phyloP scores from a whole-genome alignment of 805 yeast genomes.

The Nakazawaea ernobii region DNA sequence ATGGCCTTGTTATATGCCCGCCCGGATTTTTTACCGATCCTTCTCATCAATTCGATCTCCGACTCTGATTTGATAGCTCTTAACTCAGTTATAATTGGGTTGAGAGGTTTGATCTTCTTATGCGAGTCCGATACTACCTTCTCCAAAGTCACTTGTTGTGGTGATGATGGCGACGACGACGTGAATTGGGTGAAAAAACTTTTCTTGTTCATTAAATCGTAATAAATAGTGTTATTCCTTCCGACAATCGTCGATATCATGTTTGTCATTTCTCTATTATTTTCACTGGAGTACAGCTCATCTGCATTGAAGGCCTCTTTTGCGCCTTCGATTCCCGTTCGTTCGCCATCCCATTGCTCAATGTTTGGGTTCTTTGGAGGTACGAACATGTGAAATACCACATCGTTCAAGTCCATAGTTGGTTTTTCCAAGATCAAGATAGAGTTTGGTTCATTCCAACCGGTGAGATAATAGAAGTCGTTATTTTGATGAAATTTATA shows the following conservation, averaged over 20 bases:
- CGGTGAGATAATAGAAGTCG: slow-evolving; percentile 80
- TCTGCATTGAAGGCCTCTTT: slow-evolving; percentile 85
- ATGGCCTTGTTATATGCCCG: slow-evolving; percentile 81
- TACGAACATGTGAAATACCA: slow-evolving; percentile 71
- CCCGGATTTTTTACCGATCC: slow-evolving; percentile 78
- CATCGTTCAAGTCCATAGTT: slow-evolving; percentile 42
- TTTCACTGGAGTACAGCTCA: slow-evolving; percentile 47
- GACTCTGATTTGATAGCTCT: slow-evolving; percentile 70
- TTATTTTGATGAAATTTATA: slow-evolving; percentile 91
- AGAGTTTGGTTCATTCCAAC: slow-evolving; percentile 89
- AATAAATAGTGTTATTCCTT: slow-evolving; percentile 46
- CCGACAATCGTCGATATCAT: slow-evolving; percentile 43
- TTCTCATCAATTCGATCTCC: slow-evolving; percentile 75
- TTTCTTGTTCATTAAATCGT: slow-evolving; percentile 33
- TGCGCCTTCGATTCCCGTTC: slow-evolving; percentile 84
- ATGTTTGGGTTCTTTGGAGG: slow-evolving; percentile 72
- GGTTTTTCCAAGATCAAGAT: slow-evolving; percentile 63
- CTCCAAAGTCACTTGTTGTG: slow-evolving; percentile 15
- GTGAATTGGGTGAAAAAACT: slow-evolving; percentile 15
- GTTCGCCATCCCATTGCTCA: slow-evolving; percentile 94
- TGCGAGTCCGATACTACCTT: slow-evolving; percentile 21
- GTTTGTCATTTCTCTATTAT: slow-evolving; percentile 24
- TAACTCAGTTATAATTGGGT: slow-evolving; percentile 36
- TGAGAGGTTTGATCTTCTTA: slow-evolving; percentile 37
- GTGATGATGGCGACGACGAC: slow-evolving; percentile 20